Evolutionary conservation across 768 basidiomycete genomes (phyloP).

Genomic region (Lactarius sanguifluus): DNA sequence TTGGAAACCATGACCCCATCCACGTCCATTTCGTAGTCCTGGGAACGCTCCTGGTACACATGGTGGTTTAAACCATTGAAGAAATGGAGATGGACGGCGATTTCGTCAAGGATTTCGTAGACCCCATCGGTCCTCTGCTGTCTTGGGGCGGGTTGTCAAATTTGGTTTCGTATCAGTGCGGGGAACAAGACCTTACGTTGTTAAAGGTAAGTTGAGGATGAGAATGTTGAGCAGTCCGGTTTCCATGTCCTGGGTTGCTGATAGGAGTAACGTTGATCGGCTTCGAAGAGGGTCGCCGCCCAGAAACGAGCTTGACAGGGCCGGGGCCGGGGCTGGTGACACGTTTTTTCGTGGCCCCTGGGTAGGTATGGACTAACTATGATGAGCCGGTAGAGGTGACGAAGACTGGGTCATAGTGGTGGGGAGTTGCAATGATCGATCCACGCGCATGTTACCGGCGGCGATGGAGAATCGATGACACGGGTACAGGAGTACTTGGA

Average conservation of each 20-base stretch:
- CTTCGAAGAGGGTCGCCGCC: not conserved
- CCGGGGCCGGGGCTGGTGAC: not conserved
- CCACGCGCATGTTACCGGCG: not conserved
- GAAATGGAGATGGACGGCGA: not conserved
- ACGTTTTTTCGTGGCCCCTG: not conserved
- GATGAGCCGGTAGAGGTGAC: not conserved
- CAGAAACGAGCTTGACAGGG: not conserved
- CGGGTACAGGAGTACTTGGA: not conserved
- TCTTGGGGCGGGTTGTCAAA: not conserved
- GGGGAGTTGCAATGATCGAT: not conserved
- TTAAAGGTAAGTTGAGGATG: not conserved
- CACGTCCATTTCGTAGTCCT: not conserved
- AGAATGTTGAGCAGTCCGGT: not conserved
- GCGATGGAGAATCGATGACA: not conserved
- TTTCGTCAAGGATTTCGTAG: not conserved
- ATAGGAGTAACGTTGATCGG: not conserved
- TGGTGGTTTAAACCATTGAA: not conserved
- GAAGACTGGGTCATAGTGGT: not conserved
- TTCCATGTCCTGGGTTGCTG: not conserved
- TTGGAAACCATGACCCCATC: not conserved
- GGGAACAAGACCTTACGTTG: not conserved
- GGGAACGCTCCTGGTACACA: not conserved
- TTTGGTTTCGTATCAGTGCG: not conserved
- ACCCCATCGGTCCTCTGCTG: not conserved
- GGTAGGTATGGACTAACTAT: not conserved